Percentiles rank a stretch among this genome's conserved stretches.
Conservation (phyloP, 352 stramenopile species). For the Pythium oligandrum region DNA sequence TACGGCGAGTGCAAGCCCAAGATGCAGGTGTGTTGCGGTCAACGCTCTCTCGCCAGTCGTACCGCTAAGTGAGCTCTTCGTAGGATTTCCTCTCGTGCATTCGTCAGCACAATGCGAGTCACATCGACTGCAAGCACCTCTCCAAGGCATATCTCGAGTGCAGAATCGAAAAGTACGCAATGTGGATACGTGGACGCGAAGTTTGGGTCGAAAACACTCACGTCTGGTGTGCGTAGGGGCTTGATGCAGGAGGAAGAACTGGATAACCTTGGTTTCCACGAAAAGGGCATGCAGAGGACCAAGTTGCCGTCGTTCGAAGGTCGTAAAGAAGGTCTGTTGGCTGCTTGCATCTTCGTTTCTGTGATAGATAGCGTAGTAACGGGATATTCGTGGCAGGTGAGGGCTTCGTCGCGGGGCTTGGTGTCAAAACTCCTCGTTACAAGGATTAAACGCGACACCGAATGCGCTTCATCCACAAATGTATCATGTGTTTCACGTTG, state of each 20-base stretch:
- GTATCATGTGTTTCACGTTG: neutral
- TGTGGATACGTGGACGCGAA: no score
- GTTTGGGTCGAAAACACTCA: no score
- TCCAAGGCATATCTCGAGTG: slow-evolving; percentile 86
- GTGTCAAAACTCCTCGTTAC: slow-evolving; percentile 69
- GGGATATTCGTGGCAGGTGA: slow-evolving; percentile 26
- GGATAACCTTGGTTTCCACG: slow-evolving; percentile 76
- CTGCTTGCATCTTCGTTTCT: neutral
- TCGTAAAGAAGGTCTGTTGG: slow-evolving; percentile 54
- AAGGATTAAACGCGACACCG: slow-evolving; percentile 24
- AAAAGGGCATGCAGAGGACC: slow-evolving; percentile 71
- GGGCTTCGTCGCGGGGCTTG: slow-evolving; percentile 77
- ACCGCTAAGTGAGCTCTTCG: neutral
- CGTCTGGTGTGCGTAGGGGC: slow-evolving; percentile 27
- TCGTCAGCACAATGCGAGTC: slow-evolving; percentile 68
- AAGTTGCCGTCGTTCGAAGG: slow-evolving; percentile 46
- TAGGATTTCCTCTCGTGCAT: slow-evolving; percentile 84
- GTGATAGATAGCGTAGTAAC: no score
- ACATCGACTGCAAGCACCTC: slow-evolving; percentile 89
- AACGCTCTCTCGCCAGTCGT: no score
- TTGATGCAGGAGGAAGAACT: slow-evolving; percentile 85
- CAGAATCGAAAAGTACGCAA: slow-evolving; percentile 83
- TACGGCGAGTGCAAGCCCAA: slow-evolving; percentile 86
- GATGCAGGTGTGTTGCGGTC: slow-evolving; percentile 56
- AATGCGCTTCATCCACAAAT: neutral